phyloP scores from a whole-genome alignment of 345 rosid species.

The Populus tremula region DNA sequence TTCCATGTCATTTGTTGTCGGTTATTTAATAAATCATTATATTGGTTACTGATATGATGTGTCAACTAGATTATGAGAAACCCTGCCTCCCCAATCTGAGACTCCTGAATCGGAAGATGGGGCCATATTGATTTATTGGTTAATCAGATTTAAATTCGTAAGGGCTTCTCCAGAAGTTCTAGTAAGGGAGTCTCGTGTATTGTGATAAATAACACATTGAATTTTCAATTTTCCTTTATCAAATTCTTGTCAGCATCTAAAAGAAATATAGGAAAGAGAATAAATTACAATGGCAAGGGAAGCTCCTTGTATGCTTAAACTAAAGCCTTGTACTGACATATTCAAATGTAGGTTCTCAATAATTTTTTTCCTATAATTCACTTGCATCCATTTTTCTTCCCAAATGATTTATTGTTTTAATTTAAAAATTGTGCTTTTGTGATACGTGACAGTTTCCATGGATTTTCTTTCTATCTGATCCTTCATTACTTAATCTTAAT shows the following conservation, averaged over 20 bases:
- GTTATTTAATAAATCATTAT: neutral
- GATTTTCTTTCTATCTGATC: neutral
- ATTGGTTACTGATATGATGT: neutral
- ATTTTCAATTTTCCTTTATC: neutral
- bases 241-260: neutral
- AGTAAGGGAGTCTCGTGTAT: neutral
- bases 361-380: neutral
- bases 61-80: neutral
- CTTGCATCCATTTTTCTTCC: neutral
- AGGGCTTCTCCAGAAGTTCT: neutral
- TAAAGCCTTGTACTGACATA: neutral
- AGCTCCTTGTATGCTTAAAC: neutral
- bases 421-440: neutral
- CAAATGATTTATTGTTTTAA: neutral
- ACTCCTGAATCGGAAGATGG: neutral
- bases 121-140: neutral
- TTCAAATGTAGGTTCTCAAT: neutral
- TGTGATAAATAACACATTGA: neutral
- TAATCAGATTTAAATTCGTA: neutral
- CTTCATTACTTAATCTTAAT: slow-evolving; percentile 3
- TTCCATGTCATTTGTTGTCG: neutral
- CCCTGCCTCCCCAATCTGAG: neutral
- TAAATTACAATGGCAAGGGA: neutral
- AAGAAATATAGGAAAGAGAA: neutral
- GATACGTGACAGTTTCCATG: neutral